Evolutionary conservation across 352 stramenopile species (phyloP).

Genomic region (Phytophthora melonis): DNA sequence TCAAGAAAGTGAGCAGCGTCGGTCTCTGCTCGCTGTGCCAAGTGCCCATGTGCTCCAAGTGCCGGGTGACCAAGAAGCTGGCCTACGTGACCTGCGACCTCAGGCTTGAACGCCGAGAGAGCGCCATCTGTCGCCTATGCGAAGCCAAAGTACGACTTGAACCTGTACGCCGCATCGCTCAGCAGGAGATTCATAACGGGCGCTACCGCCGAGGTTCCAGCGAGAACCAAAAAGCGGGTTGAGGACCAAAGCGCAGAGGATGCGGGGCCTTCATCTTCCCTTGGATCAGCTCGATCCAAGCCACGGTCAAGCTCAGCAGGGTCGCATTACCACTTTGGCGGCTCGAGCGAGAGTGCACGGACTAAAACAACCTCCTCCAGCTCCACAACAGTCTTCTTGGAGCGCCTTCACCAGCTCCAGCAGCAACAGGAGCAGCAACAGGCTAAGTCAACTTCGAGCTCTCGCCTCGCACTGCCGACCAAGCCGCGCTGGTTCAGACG

Average conservation of each 20-base stretch:
- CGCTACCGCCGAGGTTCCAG: constrained; percentile 23
- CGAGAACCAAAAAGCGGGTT: not conserved
- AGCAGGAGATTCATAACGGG: constrained; percentile 38
- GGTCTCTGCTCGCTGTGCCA: constrained; percentile 45
- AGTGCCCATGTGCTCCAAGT: constrained; percentile 51
- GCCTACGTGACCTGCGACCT: constrained; percentile 42
- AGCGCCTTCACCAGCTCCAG: constrained; percentile 24
- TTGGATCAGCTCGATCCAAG: not conserved
- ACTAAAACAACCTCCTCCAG: not conserved
- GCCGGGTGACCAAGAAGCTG: constrained; percentile 48
- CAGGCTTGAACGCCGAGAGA: constrained; percentile 38
- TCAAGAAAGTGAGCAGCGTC: constrained; percentile 43
- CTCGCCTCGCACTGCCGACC: not conserved
- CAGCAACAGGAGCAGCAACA: constrained; percentile 17
- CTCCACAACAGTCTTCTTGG: not conserved
- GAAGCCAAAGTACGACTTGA: constrained; percentile 41
- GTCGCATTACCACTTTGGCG: constrained; percentile 18
- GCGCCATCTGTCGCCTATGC: constrained; percentile 44
- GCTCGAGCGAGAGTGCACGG: not conserved
- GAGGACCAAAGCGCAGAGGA: constrained; percentile 4
- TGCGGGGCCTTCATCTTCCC: not conserved
- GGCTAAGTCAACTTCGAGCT: not conserved
- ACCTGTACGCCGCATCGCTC: constrained; percentile 31
- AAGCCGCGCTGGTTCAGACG: constrained; percentile 40
- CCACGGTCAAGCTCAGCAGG: not conserved